Base-by-base conservation (phyloP, 2,329 filamentous ascomycete genomes). In the Verticillium zaregamsianum region DNA sequence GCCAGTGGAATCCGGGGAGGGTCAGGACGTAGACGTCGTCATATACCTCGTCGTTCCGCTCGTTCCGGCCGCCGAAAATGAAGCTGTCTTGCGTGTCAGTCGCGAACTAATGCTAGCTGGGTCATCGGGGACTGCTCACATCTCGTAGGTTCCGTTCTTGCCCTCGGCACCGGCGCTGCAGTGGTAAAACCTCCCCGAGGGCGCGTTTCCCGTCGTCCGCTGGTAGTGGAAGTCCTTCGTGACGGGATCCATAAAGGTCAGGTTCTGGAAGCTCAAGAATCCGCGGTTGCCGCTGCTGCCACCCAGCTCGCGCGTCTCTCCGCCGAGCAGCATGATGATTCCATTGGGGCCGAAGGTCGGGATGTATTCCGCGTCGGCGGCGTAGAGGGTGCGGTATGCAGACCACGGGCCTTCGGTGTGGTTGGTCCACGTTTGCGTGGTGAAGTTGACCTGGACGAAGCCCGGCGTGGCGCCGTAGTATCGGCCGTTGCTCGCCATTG, bases 1-100 rank as follows among this genome's bases (percentile, higher is more conserved):
- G 73, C 65, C 75, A 77, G 25, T 69, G 61, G 61, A 78, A 77
- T 2, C 73, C 74, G 2, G 76, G 76, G 0, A 78, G 67, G 17
- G 73, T 75, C 11, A 78, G 72, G 3, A 78, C 68, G 61, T 72
- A 71, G 1, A 77, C 69, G 7, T 76, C 72, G 35, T 69, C 60
- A 3, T 69, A 70, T 7, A 70, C 64, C 17, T 55, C 62, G 2
- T 63, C 49, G 14, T 63, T 62, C 20, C 69, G 65, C 39, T 63
- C 61, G 23, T 66, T 66, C 12, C 64, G 58, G 57, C 76, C 76
- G 32, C 74, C 76, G 55, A 76, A 77, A 1, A 78, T 66, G 62
- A 74, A 78, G 57, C 74, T 76, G n/a, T 23, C n/a, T 9, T 40
- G 37, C 14, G 37, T 40, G 45, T 25, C 45, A 49, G 45, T 25